Conservation (phyloP, 2,329 filamentous ascomycete species). For the Drechslerella dactyloides region DNA sequence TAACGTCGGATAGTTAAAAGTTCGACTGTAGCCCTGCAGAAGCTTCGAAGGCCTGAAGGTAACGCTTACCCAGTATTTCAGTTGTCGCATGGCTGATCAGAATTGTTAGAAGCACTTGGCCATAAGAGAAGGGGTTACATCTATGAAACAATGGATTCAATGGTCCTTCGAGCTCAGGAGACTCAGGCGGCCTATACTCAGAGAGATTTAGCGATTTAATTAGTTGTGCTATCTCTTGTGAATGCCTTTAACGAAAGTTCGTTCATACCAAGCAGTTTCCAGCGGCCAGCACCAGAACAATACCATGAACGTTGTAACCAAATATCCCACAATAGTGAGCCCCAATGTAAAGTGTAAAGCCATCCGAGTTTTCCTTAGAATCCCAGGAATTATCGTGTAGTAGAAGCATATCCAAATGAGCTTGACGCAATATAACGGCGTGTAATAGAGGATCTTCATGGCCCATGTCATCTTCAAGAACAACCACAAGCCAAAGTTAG, state of each 20-base stretch:
- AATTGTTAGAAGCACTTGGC: neutral
- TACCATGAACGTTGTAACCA: slow-evolving; percentile 1
- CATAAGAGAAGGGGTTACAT: slow-evolving; percentile 5
- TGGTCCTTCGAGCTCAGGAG: neutral
- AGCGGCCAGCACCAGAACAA: slow-evolving; percentile 11
- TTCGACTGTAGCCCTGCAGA: too few species aligned
- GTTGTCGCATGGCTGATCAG: neutral
- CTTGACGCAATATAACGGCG: slow-evolving; percentile 19
- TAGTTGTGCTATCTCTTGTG: too few species aligned
- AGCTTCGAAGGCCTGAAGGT: neutral
- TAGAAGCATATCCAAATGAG: slow-evolving; percentile 16
- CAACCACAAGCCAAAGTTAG: neutral
- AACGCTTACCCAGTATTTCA: slow-evolving; percentile 11
- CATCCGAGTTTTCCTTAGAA: slow-evolving; percentile 3
- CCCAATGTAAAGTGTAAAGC: slow-evolving; percentile 15
- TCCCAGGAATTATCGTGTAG: neutral
- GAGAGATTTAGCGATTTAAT: too few species aligned
- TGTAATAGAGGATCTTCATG: slow-evolving; percentile 28
- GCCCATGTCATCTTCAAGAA: slow-evolving; percentile 14
- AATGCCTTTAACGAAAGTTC: too few species aligned
- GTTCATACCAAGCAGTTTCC: neutral
- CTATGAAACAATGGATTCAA: too few species aligned
- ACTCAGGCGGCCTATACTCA: neutral
- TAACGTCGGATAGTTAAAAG: neutral
- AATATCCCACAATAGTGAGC: slow-evolving; percentile 7